phyloP scores from a whole-genome alignment of 768 basidiomycete species.

The Phylloporus arenicola region DNA sequence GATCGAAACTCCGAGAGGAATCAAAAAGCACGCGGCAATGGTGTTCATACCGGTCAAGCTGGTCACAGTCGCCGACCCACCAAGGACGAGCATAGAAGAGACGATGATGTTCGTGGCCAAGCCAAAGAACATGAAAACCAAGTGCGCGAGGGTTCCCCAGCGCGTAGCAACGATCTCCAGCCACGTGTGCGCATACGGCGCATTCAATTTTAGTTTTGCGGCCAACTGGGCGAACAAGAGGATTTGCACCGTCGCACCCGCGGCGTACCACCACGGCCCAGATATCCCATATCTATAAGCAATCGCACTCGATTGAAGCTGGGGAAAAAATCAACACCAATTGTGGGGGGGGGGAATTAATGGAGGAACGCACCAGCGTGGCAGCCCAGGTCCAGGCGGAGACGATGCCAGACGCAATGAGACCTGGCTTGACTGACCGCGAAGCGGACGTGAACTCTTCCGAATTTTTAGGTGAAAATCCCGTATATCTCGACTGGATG shows the following conservation, averaged over 20 bases:
- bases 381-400: constrained; percentile 92
- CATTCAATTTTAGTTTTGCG: constrained; percentile 87
- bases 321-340: constrained; percentile 6
- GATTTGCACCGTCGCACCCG: constrained; percentile 85
- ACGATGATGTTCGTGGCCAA: constrained; percentile 89
- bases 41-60: constrained; percentile 88
- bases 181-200: constrained; percentile 85
- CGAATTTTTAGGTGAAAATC: constrained; percentile 69
- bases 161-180: constrained; percentile 75
- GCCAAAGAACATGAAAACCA: constrained; percentile 89
- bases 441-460: constrained; percentile 85
- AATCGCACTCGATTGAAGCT: constrained; percentile 77
- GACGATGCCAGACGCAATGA: constrained; percentile 91
- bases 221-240: constrained; percentile 89
- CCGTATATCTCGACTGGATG: constrained; percentile 79
- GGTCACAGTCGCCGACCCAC: constrained; percentile 83
- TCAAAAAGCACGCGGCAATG: constrained; percentile 86
- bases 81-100: constrained; percentile 78
- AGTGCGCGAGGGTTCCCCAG: constrained; percentile 78
- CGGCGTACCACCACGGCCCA: constrained; percentile 89
- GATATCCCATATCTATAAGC: constrained; percentile 83
- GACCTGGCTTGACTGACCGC: constrained; percentile 80
- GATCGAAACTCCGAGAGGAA: constrained; percentile 80
- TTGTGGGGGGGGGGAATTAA: neutral
- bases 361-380: constrained; percentile 45